These are phyloP conservation scores for Acer yangbiense DNA, from an alignment of 345 rosid species.

Conservation along the genomic window DNA sequence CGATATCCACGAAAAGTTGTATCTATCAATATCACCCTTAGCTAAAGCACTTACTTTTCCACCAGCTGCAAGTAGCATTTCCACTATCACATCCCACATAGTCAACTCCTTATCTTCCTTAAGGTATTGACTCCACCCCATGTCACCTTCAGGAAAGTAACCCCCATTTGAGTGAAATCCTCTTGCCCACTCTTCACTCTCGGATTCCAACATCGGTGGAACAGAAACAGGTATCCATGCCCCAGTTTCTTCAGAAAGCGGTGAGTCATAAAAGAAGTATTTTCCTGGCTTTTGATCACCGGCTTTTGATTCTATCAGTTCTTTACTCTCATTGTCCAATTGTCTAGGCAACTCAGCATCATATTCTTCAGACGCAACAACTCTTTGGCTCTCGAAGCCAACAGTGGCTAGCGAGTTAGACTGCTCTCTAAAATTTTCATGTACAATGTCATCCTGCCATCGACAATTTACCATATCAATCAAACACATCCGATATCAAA, in stretches of 20 bases:
- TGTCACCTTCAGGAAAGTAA: slow-evolving; percentile 86
- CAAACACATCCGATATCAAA: not conserved
- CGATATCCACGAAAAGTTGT: slow-evolving; percentile 62
- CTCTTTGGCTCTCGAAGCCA: slow-evolving; percentile 19
- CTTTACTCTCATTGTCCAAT: slow-evolving; percentile 13
- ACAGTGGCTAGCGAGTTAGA: not conserved
- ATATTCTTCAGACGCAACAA: slow-evolving; percentile 18
- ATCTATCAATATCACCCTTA: slow-evolving; percentile 56
- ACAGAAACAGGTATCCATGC: slow-evolving; percentile 96
- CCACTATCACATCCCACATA: slow-evolving; percentile 92
- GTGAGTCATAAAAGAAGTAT: slow-evolving; percentile 81
- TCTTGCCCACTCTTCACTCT: slow-evolving; percentile 66
- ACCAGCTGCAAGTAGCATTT: slow-evolving; percentile 81
- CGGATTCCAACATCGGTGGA: slow-evolving; percentile 80
- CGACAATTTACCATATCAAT: not conserved
- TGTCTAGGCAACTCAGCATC: slow-evolving; percentile 16
- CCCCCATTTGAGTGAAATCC: slow-evolving; percentile 71
- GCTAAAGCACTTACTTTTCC: slow-evolving; percentile 80
- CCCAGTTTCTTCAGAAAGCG: slow-evolving; percentile 85
- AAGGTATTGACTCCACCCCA: slow-evolving; percentile 72
- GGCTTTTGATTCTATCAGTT: slow-evolving; percentile 19
- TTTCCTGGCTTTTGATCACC: slow-evolving; percentile 49
- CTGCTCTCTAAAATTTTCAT: slow-evolving; percentile 14
- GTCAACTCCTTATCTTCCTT: slow-evolving; percentile 78
- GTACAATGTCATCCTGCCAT: slow-evolving; percentile 16